Percentiles rank a stretch among this genome's conserved stretches.
Conservation (phyloP, 2,329 filamentous ascomycete species). For the Fusarium brachygibbosum region DNA sequence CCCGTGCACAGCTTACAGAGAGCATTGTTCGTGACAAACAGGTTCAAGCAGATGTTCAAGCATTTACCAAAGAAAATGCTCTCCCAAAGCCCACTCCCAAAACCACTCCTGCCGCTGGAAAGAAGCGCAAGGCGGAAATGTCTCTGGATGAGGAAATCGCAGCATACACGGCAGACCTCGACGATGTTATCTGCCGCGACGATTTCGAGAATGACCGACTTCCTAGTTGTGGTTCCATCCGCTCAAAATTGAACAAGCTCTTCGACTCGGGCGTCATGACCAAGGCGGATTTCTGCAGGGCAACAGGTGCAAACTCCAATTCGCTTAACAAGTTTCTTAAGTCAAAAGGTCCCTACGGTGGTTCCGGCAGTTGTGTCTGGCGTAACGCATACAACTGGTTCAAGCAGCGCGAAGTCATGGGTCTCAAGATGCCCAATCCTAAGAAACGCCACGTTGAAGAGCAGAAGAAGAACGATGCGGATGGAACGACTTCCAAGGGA, state of each 20-base stretch:
- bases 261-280: conserved; percentile 3
- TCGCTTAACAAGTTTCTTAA: conserved; percentile 11
- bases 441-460: conserved; percentile 2
- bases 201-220: conserved; percentile 2
- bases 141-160: conserved; percentile 9
- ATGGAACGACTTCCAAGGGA: background rate
- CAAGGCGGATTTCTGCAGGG: conserved; percentile 6
- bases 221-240: background rate
- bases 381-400: conserved; percentile 16
- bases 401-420: conserved; percentile 9
- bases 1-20: background rate
- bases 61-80: background rate
- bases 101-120: background rate
- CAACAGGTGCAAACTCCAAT: conserved; percentile 10
- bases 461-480: background rate
- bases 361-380: conserved; percentile 9
- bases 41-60: background rate
- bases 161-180: conserved; percentile 4
- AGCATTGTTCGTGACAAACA: background rate
- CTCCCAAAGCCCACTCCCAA: accelerated
- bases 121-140: conserved; percentile 18
- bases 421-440: conserved; percentile 11
- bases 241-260: conserved; percentile 19
- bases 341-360: conserved; percentile 2
- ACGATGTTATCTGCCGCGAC: background rate